phyloP scores from a whole-genome alignment of 73 alveolate species.

The Paramecium biaurelia region DNA sequence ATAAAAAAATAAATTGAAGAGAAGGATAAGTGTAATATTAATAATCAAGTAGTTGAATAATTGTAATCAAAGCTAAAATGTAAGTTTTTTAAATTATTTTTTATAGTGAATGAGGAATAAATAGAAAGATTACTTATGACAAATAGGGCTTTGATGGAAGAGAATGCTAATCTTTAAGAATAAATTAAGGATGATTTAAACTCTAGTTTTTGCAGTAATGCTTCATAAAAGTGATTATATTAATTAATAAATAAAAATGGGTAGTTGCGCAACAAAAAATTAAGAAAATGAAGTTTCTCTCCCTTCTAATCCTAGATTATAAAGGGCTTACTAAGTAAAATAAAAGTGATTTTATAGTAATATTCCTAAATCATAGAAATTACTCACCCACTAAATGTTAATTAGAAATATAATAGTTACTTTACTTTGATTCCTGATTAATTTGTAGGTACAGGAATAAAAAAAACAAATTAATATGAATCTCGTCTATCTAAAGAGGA shows the following conservation, averaged over 20 bases:
- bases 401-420: conserved; percentile 39
- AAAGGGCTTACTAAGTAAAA: background rate
- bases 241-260: conserved; percentile 14
- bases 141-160: background rate
- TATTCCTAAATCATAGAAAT: conserved; percentile 4
- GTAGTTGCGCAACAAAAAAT: conserved; percentile 52
- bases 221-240: background rate
- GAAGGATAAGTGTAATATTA: background rate
- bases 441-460: conserved; percentile 32
- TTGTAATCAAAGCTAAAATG: background rate
- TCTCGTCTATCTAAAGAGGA: conserved; percentile 35
- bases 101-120: background rate
- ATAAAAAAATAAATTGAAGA: background rate
- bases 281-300: conserved; percentile 36
- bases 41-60: background rate
- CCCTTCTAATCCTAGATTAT: conserved; percentile 15
- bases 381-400: conserved; percentile 39
- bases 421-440: conserved; percentile 18
- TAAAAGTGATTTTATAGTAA: background rate
- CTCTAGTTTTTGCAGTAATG: background rate
- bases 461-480: conserved; percentile 1
- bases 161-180: background rate
- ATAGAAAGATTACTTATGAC: background rate
- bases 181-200: background rate
- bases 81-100: no score